These are phyloP conservation scores for Erysimum cheiri DNA, from an alignment of 441 rosid species.

Conservation along the genomic window DNA sequence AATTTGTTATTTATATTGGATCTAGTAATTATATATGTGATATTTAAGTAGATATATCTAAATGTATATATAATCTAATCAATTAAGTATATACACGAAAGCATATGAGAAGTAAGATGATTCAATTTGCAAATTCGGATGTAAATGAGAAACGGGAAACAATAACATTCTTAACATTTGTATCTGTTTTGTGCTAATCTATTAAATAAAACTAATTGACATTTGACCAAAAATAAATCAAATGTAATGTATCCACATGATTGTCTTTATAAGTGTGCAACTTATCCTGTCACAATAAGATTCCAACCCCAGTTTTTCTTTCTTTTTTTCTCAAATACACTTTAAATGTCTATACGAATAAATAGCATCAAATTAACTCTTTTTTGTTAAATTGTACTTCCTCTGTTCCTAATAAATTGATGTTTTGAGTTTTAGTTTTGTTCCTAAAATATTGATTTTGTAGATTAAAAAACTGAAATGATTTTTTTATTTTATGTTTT, in stretches of 20 bases:
- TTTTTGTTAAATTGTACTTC: background rate
- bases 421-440: no score
- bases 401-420: no score
- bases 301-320: background rate
- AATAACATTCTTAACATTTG: background rate
- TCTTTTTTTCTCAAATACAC: background rate
- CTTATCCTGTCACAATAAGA: conserved; percentile 1
- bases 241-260: background rate
- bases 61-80: background rate
- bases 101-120: background rate
- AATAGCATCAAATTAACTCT: background rate
- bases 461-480: no score
- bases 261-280: background rate
- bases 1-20: background rate
- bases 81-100: background rate
- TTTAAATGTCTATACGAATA: background rate
- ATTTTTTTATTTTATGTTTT: no score
- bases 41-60: background rate
- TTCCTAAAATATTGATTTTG: no score
- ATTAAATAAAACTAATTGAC: background rate
- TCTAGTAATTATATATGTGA: background rate
- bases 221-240: background rate
- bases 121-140: no score
- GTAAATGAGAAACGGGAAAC: no score
- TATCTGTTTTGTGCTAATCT: background rate